Base-by-base conservation (phyloP, 352 stramenopile genomes). In the Globisporangium okanoganense region DNA sequence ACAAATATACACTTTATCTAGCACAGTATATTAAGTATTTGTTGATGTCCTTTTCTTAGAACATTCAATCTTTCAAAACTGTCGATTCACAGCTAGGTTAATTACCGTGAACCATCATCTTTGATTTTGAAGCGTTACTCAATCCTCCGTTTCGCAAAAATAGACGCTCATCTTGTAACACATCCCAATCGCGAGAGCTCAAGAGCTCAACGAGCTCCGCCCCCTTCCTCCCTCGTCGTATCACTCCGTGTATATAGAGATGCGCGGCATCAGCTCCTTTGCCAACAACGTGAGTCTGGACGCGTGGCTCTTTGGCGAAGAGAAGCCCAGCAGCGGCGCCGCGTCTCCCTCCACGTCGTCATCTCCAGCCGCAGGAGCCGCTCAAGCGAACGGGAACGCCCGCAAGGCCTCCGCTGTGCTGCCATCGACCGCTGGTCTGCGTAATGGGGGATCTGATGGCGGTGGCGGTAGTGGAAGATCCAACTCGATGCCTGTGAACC, bases 221-320 rank as follows among this genome's bases (percentile, higher is more conserved):
- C 20, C 55, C 22, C 44, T 27, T 18, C 33, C 16, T 25, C 44
- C 12, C 22, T 12, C 22, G 14, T 6, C 16, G 10, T 18, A 3
- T 25, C 18, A 20, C 56, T 22, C 7, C 35, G 9, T 20, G 27
- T 0, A 36, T 7, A 54, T 5, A 36, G 25, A 36, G 25, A 55
- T 88, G 73, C 76, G 75, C 55, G 70, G 66, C 47, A 86, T 84
- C 64, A 57, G 69, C 53, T 45, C 45, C 31, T 66, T 65, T 51
- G 38, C 43, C 25, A 62, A 31, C 35, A 83, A 79, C 72, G 74
- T 88, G 56, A 88, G 68, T 47, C 79, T 93, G 24, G 84, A 93
- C 54, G 79, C 81, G 62, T 93, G 81, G 84, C 84, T 93, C 73
- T 90, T 91, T 44, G 81, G 84, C 31, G 84, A 93, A 44, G 81